A percentile compares a stretch with the other conserved stretches of the same genome.
Conservation (phyloP, 805 yeast genomes). For the Wickerhamiella cacticola region DNA sequence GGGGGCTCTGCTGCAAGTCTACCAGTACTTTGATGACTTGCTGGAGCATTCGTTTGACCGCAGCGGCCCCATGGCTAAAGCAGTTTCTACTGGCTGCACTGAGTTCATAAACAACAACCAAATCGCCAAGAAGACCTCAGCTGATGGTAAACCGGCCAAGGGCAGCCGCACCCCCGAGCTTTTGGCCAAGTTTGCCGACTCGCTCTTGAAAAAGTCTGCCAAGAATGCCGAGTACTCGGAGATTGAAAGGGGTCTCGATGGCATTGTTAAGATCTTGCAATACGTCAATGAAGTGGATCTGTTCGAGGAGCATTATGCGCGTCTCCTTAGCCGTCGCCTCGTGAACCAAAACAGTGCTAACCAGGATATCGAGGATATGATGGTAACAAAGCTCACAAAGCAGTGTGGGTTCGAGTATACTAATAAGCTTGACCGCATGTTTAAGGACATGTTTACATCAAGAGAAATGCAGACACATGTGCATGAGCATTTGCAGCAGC, state of each 20-base stretch:
- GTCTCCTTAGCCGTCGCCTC: constrained; percentile 76
- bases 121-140: constrained; percentile 45
- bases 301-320: constrained; percentile 84
- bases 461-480: constrained; percentile 56
- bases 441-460: constrained; percentile 81
- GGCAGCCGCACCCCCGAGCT: constrained; percentile 82
- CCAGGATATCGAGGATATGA: constrained; percentile 70
- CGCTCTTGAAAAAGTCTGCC: constrained; percentile 61
- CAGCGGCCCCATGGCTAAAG: constrained; percentile 68
- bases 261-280: constrained; percentile 74
- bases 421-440: constrained; percentile 88
- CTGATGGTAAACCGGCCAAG: constrained; percentile 16
- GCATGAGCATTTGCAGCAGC: constrained; percentile 34
- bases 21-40: constrained; percentile 52
- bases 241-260: constrained; percentile 59
- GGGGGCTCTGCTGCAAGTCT: constrained; percentile 59
- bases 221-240: constrained; percentile 55
- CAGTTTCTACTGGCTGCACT: constrained; percentile 82
- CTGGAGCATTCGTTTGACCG: constrained; percentile 56
- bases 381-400: constrained; percentile 75
- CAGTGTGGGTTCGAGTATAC: constrained; percentile 90
- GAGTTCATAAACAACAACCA: constrained; percentile 69
- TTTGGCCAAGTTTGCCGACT: constrained; percentile 80
- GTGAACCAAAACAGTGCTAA: constrained; percentile 77
- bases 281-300: constrained; percentile 90